Conservation (phyloP, 306 rosid genomes). For the Geum urbanum region DNA sequence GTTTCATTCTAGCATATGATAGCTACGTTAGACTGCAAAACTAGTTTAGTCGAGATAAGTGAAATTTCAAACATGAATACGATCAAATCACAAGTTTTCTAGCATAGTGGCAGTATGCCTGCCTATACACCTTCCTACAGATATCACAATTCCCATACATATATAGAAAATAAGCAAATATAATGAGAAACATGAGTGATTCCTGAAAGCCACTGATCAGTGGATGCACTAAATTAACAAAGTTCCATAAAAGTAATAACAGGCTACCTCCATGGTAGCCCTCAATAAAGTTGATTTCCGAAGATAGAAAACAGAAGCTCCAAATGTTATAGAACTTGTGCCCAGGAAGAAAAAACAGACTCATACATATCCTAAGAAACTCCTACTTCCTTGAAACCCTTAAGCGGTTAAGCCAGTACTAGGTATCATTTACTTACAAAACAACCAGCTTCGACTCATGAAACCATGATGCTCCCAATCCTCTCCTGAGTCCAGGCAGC, state of each 20-base stretch:
- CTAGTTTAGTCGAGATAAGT: too few relatives aligned
- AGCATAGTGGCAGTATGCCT: too few relatives aligned
- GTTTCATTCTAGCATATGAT: neutral
- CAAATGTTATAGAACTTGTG: neutral
- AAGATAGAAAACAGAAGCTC: neutral
- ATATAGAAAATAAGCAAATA: neutral
- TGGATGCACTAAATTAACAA: slow-evolving; percentile 28
- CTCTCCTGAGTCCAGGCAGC: slow-evolving; percentile 33
- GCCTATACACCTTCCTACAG: too few relatives aligned
- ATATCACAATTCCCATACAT: too few relatives aligned
- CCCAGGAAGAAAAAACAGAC: slow-evolving; percentile 5
- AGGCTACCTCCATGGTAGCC: slow-evolving; percentile 16
- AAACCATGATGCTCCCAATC: slow-evolving; percentile 34
- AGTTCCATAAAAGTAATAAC: slow-evolving; percentile 22
- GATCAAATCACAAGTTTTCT: neutral
- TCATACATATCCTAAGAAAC: slow-evolving; percentile 8
- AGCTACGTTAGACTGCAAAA: too few relatives aligned
- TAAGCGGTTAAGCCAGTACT: neutral
- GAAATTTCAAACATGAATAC: neutral
- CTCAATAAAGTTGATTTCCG: neutral
- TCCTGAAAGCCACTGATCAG: slow-evolving; percentile 33
- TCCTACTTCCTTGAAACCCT: slow-evolving; percentile 2
- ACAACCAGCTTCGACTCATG: slow-evolving; percentile 18
- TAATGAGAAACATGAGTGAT: neutral
- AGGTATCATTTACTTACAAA: neutral